Evolutionary conservation across 202 grass and related monocot species (phyloP), one percentile per base, ranked within the genome.

Genomic region (Dendrocalamus latiflorus): DNA sequence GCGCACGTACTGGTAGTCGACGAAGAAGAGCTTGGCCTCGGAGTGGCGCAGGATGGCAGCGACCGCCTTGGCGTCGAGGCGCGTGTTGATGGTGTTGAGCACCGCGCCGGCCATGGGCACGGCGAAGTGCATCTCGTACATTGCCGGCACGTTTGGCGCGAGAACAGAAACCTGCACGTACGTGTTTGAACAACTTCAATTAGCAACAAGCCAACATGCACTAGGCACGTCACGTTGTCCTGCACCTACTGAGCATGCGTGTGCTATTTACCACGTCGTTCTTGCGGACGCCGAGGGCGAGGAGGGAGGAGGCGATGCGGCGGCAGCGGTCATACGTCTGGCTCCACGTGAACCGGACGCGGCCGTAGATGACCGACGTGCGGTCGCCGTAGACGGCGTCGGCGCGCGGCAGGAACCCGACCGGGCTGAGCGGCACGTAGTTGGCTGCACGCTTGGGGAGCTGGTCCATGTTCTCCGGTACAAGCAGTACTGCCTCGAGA

Each of bases 81-180:
- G 76, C 30, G 83, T 90, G 86, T 90, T 96, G 77, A 96, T 79
- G 49, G 85, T 68, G 88, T 92, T 93, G 11, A 96, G 80, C 8
- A 96, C 88, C 2, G 93, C 90, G 14, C 93, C 93, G 50, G 88
- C 88, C 90, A 96, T 93, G n/a, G 93, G 93, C 28, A 93, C 93
- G 0, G 83, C 90, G 71, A 93, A 97, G 62, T 97, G 93, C 88
- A 91, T 84, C 88, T 97, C 91, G 80, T 97, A 97, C 63, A 89
- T 77, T 13, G 86, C 91, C 28, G 93, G 93, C 13, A 93, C 84
- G 66, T 97, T 97, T 1, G 91, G 88, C 4, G 88, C 88, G 0
- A 95, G 79, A 0, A 90, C 85, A 9, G 90, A 90, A 0, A 94
- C 86, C 86, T 88, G 24, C 15, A 25, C 69, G 47, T 3, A 22